A percentile compares a stretch with the other conserved stretches of the same genome.
phyloP scores from a whole-genome alignment of 441 rosid species.

The Pelargonium cotyledonis region DNA sequence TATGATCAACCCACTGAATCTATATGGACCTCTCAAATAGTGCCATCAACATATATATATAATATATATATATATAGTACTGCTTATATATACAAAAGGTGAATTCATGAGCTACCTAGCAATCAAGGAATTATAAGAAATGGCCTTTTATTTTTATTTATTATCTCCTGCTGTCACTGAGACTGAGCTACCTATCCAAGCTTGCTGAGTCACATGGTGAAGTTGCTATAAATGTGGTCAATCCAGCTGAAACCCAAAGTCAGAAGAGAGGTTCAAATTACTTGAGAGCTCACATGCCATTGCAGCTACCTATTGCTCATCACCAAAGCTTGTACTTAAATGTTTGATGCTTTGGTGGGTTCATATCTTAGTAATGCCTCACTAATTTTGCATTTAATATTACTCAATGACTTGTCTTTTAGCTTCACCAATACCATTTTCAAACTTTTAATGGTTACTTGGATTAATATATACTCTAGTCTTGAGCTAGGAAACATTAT shows the following conservation, averaged over 20 bases:
- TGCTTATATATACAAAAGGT: too few species aligned
- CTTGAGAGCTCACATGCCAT: background rate
- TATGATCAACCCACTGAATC: too few species aligned
- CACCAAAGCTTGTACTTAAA: background rate
- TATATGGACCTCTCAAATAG: too few species aligned
- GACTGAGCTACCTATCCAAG: background rate
- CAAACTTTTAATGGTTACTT: background rate
- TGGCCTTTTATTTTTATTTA: too few species aligned
- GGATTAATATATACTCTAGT: too few species aligned
- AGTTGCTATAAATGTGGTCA: background rate
- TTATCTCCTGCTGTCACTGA: too few species aligned
- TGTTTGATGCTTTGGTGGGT: background rate
- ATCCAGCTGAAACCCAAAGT: background rate
- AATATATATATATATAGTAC: too few species aligned
- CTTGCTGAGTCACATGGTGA: background rate
- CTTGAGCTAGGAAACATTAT: too few species aligned
- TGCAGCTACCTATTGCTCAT: background rate
- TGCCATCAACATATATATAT: too few species aligned
- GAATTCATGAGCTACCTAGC: too few species aligned
- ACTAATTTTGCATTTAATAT: background rate
- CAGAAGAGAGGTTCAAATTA: background rate
- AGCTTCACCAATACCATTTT: background rate
- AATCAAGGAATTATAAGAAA: too few species aligned
- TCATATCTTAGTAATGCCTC: background rate
- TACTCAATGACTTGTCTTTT: constrained; percentile 1